These are phyloP conservation scores for Silene vulgaris DNA, from an alignment of 179 eudicot species.

Conservation along the genomic window DNA sequence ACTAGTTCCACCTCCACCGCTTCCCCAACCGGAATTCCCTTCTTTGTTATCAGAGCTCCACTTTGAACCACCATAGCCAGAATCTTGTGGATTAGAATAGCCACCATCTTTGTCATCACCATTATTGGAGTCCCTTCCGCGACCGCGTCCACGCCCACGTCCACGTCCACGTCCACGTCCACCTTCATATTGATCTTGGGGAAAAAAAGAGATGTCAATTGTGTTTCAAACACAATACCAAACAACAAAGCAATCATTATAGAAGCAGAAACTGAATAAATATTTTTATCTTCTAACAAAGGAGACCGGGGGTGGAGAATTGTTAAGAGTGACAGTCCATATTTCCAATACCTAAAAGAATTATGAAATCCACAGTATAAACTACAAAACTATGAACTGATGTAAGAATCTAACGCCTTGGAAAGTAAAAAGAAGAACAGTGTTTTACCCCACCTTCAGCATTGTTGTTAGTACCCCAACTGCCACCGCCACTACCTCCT, in stretches of 20 bases:
- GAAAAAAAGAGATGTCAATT: conserved; percentile 13
- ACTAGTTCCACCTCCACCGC: conserved; percentile 23
- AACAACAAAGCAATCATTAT: conserved; percentile 2
- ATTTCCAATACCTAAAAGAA: background rate
- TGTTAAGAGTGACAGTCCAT: conserved; percentile 1
- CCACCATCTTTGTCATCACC: conserved; percentile 26
- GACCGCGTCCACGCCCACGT: conserved; percentile 67
- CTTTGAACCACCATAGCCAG: conserved; percentile 36
- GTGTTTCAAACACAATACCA: background rate
- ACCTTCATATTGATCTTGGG: conserved; percentile 58
- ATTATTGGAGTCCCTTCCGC: conserved; percentile 48
- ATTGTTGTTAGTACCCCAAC: background rate
- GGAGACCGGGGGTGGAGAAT: background rate
- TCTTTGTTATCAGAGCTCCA: conserved; percentile 50
- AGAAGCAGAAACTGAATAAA: background rate
- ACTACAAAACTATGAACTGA: no score
- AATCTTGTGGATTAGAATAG: conserved; percentile 37
- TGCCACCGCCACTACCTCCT: conserved; percentile 1
- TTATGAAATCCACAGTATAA: no score
- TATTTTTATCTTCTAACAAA: background rate
- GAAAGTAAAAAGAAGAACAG: no score
- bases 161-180: conserved; percentile 75
- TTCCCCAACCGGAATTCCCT: conserved; percentile 34
- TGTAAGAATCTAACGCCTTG: no score
- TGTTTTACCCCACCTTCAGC: background rate